Percentiles rank a stretch among this genome's conserved stretches.
phyloP scores from a whole-genome alignment of 139 green algal species.

The Ostreobium quekettii region DNA sequence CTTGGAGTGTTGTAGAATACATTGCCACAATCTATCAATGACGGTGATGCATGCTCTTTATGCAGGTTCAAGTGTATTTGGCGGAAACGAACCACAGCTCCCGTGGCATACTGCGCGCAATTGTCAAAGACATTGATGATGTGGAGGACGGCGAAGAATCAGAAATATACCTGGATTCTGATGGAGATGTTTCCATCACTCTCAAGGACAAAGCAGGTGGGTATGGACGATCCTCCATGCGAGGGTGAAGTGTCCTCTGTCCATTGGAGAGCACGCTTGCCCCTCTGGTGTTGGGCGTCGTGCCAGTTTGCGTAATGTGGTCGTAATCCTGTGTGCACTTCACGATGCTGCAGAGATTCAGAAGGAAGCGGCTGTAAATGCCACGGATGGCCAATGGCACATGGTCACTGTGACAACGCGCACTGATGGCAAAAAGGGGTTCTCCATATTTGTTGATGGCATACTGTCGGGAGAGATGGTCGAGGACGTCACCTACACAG shows the following conservation, averaged over 20 bases:
- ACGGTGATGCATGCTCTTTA: too few relatives aligned
- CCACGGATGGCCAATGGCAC: conserved; percentile 54
- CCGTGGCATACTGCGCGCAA: not conserved
- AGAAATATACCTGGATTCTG: conserved; percentile 1
- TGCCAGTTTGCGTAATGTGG: too few relatives aligned
- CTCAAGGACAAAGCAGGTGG: too few relatives aligned
- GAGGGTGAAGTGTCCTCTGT: too few relatives aligned
- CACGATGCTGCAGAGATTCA: too few relatives aligned
- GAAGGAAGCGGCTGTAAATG: conserved; percentile 22
- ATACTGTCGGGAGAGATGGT: not conserved
- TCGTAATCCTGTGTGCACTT: too few relatives aligned
- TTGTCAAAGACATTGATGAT: not conserved
- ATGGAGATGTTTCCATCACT: conserved; percentile 4
- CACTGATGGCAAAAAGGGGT: conserved; percentile 15
- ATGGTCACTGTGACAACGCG: conserved; percentile 53
- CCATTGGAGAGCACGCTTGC: too few relatives aligned
- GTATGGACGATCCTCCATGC: too few relatives aligned
- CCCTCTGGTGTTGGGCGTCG: too few relatives aligned
- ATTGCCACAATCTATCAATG: too few relatives aligned
- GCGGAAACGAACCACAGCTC: too few relatives aligned
- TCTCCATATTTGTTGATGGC: not conserved
- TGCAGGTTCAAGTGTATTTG: conserved; percentile 2
- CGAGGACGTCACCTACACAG: not conserved
- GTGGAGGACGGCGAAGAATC: not conserved
- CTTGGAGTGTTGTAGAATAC: too few relatives aligned